A percentile compares a stretch with the other conserved stretches of the same genome.
phyloP scores from a whole-genome alignment of 768 basidiomycete genomes.

The Russula compacta region DNA sequence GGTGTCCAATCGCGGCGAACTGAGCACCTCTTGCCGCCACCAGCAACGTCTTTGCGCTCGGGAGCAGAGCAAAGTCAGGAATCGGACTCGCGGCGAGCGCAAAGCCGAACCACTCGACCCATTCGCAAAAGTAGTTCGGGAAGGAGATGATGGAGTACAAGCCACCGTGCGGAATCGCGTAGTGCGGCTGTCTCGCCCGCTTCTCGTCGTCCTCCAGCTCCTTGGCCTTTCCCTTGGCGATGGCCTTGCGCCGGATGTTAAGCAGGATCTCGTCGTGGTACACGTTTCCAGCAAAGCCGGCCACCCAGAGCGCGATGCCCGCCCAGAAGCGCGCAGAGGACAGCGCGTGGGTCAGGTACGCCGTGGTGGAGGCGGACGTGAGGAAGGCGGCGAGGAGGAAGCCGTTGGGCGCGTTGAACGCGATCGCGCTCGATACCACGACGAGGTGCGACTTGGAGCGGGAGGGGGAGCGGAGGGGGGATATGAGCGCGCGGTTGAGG shows the following conservation, averaged over 20 bases:
- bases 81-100: constrained; percentile 62
- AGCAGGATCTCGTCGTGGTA: constrained; percentile 86
- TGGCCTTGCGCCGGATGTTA: constrained; percentile 63
- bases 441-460: constrained; percentile 66
- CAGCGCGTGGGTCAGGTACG: constrained; percentile 32
- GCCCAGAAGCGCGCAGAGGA: constrained; percentile 44
- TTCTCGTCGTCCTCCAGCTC: constrained; percentile 15
- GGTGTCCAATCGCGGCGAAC: neutral
- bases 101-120: constrained; percentile 90
- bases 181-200: constrained; percentile 37
- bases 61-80: constrained; percentile 25
- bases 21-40: neutral
- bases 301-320: constrained; percentile 57
- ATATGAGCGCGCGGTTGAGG: constrained; percentile 70
- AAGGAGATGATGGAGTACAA: constrained; percentile 75
- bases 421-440: constrained; percentile 44
- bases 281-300: constrained; percentile 73
- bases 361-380: constrained; percentile 43
- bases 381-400: constrained; percentile 62
- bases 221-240: constrained; percentile 26
- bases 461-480: constrained; percentile 71
- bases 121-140: constrained; percentile 93
- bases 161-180: constrained; percentile 72
- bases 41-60: neutral
- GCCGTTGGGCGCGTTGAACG: constrained; percentile 71